phyloP scores from a whole-genome alignment of 306 rosid species.

The Hippophae rhamnoides region DNA sequence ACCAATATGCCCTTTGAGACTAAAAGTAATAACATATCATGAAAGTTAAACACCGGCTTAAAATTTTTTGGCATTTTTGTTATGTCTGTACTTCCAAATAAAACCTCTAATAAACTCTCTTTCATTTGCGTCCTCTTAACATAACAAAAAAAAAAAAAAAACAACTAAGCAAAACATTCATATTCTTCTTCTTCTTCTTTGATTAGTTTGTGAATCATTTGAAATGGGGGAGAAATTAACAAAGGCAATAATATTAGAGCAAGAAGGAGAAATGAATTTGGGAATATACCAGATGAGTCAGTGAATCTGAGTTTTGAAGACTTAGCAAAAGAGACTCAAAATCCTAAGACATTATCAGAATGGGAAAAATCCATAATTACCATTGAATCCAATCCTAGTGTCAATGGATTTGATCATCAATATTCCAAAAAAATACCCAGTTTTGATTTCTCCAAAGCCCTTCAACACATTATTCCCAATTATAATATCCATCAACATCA shows the following conservation, averaged over 20 bases:
- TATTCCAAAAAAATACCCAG: constrained; percentile 28
- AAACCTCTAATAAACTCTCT: too few species aligned
- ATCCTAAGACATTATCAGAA: constrained; percentile 10
- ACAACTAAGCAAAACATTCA: too few species aligned
- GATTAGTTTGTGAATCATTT: neutral
- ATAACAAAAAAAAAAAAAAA: too few species aligned
- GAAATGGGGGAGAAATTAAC: constrained; percentile 37
- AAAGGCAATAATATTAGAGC: constrained; percentile 51
- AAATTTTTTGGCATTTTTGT: too few species aligned
- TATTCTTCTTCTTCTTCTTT: too few species aligned
- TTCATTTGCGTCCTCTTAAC: too few species aligned
- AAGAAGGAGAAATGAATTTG: constrained; percentile 51
- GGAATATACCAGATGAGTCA: constrained; percentile 83
- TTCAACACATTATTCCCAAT: constrained; percentile 23
- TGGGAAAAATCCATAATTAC: too few species aligned
- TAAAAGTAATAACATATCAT: too few species aligned
- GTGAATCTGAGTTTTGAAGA: constrained; percentile 75
- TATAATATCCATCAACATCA: too few species aligned
- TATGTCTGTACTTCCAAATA: too few species aligned
- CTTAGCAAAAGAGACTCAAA: constrained; percentile 32
- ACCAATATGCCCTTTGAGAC: too few species aligned
- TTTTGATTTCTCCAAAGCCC: constrained; percentile 47
- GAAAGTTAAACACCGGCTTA: too few species aligned
- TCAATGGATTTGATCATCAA: neutral
- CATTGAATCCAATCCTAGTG: constrained; percentile 5